Conservation (phyloP, 2,329 filamentous ascomycete genomes). For the Diaporthe ampelina region DNA sequence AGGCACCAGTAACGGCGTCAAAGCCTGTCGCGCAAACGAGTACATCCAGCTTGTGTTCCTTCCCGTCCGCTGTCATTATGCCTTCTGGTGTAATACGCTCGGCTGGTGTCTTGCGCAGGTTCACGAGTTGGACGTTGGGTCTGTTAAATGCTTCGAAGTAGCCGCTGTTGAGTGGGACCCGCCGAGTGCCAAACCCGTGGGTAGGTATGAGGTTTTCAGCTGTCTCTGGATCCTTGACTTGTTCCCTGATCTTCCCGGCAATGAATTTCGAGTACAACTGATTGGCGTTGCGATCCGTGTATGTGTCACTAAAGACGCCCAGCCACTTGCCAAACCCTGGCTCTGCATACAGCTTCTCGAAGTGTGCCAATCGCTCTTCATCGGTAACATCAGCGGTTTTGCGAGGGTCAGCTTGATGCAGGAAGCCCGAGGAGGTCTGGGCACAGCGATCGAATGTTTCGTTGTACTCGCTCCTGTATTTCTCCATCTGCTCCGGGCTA, state of each 20-base stretch:
- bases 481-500: slow-evolving; percentile 28
- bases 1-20: slow-evolving; percentile 45
- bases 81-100: slow-evolving; percentile 48
- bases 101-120: slow-evolving; percentile 41
- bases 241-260: slow-evolving; percentile 56
- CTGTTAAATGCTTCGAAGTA: slow-evolving; percentile 58
- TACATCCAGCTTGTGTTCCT: slow-evolving; percentile 49
- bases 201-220: slow-evolving; percentile 58
- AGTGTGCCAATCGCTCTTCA: slow-evolving; percentile 39
- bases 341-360: slow-evolving; percentile 38
- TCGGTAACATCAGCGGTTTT: slow-evolving; percentile 30
- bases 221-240: slow-evolving; percentile 57
- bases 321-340: slow-evolving; percentile 39
- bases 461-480: slow-evolving; percentile 35
- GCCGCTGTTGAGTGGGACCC: slow-evolving; percentile 57
- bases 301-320: slow-evolving; percentile 38
- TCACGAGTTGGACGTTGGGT: slow-evolving; percentile 55
- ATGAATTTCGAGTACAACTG: slow-evolving; percentile 35
- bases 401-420: slow-evolving; percentile 36
- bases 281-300: slow-evolving; percentile 36
- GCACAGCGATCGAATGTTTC: slow-evolving; percentile 20
- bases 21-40: slow-evolving; percentile 53
- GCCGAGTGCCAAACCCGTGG: slow-evolving; percentile 59
- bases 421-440: slow-evolving; percentile 34
- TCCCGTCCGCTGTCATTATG: slow-evolving; percentile 46